A percentile compares a stretch with the other conserved stretches of the same genome.
These are phyloP conservation scores for Periconia digitata DNA, from an alignment of 2,329 filamentous ascomycete species.

Conservation along the genomic window DNA sequence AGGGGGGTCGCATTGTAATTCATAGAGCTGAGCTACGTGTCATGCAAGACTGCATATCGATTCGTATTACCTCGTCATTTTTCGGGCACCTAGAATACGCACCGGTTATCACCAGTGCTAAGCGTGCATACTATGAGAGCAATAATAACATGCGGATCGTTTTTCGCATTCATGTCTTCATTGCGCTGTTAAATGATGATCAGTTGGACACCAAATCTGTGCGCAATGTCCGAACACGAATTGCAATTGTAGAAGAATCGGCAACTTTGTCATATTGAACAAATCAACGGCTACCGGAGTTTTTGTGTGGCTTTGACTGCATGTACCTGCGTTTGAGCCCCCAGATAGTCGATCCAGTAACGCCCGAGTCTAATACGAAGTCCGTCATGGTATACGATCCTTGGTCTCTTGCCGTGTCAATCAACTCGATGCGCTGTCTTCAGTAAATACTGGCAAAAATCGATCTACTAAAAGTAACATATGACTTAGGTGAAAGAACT, in stretches of 20 bases:
- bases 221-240: slow-evolving; percentile 22
- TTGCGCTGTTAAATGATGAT: neutral
- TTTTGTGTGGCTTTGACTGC: slow-evolving; percentile 3
- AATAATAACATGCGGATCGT: slow-evolving; percentile 4
- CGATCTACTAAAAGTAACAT: too few relatives aligned
- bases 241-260: slow-evolving; percentile 4
- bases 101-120: neutral
- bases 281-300: neutral
- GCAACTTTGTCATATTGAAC: slow-evolving; percentile 2
- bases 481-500: too few relatives aligned
- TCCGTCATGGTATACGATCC: slow-evolving; percentile 1
- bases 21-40: slow-evolving; percentile 10
- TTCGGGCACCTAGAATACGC: neutral
- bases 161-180: slow-evolving; percentile 16
- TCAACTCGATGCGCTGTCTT: too few relatives aligned
- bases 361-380: neutral
- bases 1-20: neutral
- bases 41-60: slow-evolving; percentile 1
- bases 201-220: neutral
- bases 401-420: too few relatives aligned
- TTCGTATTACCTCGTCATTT: slow-evolving; percentile 1
- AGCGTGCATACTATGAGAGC: neutral
- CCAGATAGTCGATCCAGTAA: neutral
- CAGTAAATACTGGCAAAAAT: too few relatives aligned
- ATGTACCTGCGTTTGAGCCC: slow-evolving; percentile 12